Conservation (phyloP, 805 yeast genomes). For the Lachancea nothofagi region DNA sequence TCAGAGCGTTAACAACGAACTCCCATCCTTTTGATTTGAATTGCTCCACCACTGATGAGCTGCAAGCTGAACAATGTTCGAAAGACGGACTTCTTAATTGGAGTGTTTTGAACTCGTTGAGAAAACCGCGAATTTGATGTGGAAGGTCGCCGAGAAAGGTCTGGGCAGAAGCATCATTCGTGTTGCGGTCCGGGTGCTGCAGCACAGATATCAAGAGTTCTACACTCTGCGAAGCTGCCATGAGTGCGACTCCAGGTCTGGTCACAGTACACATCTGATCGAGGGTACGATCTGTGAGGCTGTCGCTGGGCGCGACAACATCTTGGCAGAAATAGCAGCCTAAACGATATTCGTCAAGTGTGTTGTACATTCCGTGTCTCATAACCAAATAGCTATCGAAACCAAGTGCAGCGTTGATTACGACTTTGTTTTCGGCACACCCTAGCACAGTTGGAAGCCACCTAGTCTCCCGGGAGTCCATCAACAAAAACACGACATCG, state of each 20-base stretch:
- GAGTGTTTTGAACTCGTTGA: constrained; percentile 57
- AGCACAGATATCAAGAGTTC: constrained; percentile 71
- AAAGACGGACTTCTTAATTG: constrained; percentile 70
- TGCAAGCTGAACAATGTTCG: constrained; percentile 82
- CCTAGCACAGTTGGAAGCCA: constrained; percentile 95
- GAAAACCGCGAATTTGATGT: constrained; percentile 87
- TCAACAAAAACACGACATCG: constrained; percentile 73
- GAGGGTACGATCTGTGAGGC: constrained; percentile 77
- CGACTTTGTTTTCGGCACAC: constrained; percentile 58
- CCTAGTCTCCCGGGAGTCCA: constrained; percentile 93
- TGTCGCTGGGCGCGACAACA: constrained; percentile 88
- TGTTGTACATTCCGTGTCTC: constrained; percentile 69
- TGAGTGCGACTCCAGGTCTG: constrained; percentile 87
- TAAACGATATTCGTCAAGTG: constrained; percentile 36
- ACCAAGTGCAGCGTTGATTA: constrained; percentile 90
- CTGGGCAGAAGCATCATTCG: constrained; percentile 14
- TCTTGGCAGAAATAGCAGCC: constrained; percentile 98
- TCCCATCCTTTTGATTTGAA: constrained; percentile 65
- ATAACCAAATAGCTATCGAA: constrained; percentile 90
- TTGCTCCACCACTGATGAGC: constrained; percentile 48
- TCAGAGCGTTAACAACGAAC: constrained; percentile 67
- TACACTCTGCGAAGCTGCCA: constrained; percentile 83
- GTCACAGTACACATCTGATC: constrained; percentile 99
- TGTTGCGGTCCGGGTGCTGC: constrained; percentile 55
- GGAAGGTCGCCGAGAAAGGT: constrained; percentile 66